Percentiles rank a stretch among this genome's conserved stretches.
Evolutionary conservation across 1,284 basidiomycete genomes (phyloP).

Genomic region (Sanghuangporus weigelae): DNA sequence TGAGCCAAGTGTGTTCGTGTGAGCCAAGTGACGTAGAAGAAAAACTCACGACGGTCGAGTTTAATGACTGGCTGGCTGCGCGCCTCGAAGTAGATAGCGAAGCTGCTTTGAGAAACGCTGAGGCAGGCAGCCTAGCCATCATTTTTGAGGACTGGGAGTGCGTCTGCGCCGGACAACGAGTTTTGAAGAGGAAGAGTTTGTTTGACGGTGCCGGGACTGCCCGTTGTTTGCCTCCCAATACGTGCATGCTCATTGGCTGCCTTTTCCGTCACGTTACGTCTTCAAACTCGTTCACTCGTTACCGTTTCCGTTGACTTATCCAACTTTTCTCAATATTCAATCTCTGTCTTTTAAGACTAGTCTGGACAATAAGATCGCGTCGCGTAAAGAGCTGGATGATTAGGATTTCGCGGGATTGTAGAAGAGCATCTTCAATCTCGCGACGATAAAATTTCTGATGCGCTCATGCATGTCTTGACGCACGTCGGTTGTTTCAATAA

Average conservation of each 20-base stretch:
- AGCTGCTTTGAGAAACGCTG: constrained; percentile 16
- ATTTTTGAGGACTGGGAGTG: constrained; percentile 14
- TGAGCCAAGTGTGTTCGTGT: background rate
- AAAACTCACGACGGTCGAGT: constrained; percentile 9
- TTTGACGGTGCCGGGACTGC: constrained; percentile 8
- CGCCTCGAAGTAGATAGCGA: constrained; percentile 13
- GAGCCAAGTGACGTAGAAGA: background rate
- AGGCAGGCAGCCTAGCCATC: constrained; percentile 20
- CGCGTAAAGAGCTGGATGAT: too few relatives aligned
- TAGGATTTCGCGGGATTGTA: too few relatives aligned
- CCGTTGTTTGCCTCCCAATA: background rate
- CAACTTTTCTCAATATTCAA: too few relatives aligned
- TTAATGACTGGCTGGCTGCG: constrained; percentile 15
- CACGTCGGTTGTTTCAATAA: too few relatives aligned
- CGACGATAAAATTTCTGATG: too few relatives aligned
- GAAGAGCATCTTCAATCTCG: too few relatives aligned
- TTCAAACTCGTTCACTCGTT: too few relatives aligned
- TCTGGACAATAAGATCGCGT: too few relatives aligned
- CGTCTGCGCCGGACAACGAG: background rate
- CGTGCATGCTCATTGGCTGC: background rate
- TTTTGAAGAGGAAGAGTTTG: constrained; percentile 9
- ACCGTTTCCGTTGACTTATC: too few relatives aligned
- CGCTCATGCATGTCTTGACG: too few relatives aligned
- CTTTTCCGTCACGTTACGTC: background rate
- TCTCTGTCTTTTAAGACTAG: too few relatives aligned